Percentiles rank a stretch among this genome's conserved stretches.
phyloP scores from a whole-genome alignment of 305 asterid species.

The Fraxinus floribunda region DNA sequence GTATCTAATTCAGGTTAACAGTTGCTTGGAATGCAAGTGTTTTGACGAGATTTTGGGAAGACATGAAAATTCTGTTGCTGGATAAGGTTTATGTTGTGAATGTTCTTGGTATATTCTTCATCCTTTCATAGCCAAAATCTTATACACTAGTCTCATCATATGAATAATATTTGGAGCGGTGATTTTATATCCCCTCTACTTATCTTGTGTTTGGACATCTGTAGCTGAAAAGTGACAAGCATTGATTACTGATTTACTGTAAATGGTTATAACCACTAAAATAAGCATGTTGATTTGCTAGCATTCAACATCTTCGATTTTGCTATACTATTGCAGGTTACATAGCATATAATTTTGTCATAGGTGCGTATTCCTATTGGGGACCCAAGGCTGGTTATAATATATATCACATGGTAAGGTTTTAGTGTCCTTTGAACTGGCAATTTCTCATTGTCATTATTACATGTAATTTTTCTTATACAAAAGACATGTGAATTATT shows the following conservation, averaged over 20 bases:
- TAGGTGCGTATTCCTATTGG: slow-evolving; percentile 97
- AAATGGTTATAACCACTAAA: slow-evolving; percentile 2
- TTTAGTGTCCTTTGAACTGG: slow-evolving; percentile 17
- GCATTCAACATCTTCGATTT: slow-evolving; percentile 17
- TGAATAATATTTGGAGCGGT: background rate
- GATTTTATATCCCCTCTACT: background rate
- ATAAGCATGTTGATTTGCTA: background rate
- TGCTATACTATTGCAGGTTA: slow-evolving; percentile 57
- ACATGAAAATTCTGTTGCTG: slow-evolving; percentile 62
- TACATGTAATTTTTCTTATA: background rate
- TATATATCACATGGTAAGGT: slow-evolving; percentile 86
- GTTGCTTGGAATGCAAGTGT: slow-evolving; percentile 14
- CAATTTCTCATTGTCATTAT: background rate
- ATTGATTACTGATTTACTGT: slow-evolving; percentile 10
- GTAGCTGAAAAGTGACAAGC: background rate
- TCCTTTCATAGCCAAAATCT: slow-evolving; percentile 16
- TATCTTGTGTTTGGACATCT: background rate
- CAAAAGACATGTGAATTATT: slow-evolving; percentile 1
- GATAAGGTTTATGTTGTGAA: slow-evolving; percentile 85
- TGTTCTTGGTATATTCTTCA: slow-evolving; percentile 68
- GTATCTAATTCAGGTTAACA: slow-evolving; percentile 45
- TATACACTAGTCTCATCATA: background rate
- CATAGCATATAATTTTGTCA: slow-evolving; percentile 88
- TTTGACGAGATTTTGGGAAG: slow-evolving; percentile 48
- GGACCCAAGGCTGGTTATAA: slow-evolving; percentile 98